A percentile compares a stretch with the other conserved stretches of the same genome.
phyloP scores from a whole-genome alignment of 805 yeast species.

The Yamadazyma sp. region DNA sequence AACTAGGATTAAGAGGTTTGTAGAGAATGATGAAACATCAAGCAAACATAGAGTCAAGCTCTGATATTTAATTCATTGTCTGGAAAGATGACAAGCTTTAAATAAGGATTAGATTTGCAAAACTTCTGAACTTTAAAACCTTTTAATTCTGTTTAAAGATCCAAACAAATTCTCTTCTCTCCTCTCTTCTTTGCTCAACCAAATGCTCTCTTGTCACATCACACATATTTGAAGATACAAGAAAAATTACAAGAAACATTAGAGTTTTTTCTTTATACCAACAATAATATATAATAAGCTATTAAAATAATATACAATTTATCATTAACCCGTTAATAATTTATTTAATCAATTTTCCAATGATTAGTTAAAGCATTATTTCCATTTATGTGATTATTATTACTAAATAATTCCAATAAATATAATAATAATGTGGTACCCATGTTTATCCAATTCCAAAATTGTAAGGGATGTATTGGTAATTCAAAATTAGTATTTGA shows the following conservation, averaged over 20 bases:
- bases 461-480: constrained; percentile 77
- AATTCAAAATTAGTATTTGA: constrained; percentile 20
- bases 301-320: constrained; percentile 15
- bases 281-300: neutral
- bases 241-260: too few species aligned
- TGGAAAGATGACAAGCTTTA: constrained; percentile 44
- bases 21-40: constrained; percentile 63
- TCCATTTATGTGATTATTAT: constrained; percentile 25
- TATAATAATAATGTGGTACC: constrained; percentile 76
- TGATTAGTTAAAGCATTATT: constrained; percentile 40
- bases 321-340: constrained; percentile 44
- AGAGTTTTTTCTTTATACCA: too few species aligned
- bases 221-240: constrained; percentile 5
- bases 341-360: constrained; percentile 43
- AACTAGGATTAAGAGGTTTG: constrained; percentile 20
- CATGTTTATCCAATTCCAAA: constrained; percentile 97
- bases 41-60: constrained; percentile 91
- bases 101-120: constrained; percentile 71
- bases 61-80: constrained; percentile 56
- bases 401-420: constrained; percentile 65
- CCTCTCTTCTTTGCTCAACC: too few species aligned
- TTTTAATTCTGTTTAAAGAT: constrained; percentile 9
- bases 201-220: constrained; percentile 1
- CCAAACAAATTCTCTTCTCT: neutral
- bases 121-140: constrained; percentile 28